A percentile compares a stretch with the other conserved stretches of the same genome.
Evolutionary conservation across 805 yeast species (phyloP).

Genomic region (Suhomyces faveliae): DNA sequence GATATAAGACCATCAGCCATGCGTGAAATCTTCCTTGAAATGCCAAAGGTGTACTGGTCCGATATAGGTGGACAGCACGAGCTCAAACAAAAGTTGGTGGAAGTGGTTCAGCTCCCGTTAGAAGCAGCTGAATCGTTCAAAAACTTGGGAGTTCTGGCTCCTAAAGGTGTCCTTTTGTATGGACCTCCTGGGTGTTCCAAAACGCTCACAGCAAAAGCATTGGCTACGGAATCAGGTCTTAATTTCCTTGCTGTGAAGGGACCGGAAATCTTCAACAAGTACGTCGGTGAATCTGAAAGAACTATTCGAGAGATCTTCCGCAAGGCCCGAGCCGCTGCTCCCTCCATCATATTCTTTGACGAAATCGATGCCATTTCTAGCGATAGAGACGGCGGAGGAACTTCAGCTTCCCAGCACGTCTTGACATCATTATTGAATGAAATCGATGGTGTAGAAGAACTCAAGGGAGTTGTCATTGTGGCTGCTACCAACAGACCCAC

Average conservation of each 20-base stretch:
- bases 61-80: constrained; percentile 96
- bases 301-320: constrained; percentile 92
- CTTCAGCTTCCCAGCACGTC: constrained; percentile 78
- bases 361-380: constrained; percentile 93
- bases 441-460: constrained; percentile 94
- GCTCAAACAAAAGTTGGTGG: constrained; percentile 75
- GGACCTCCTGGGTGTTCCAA: constrained; percentile 99
- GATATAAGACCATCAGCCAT: constrained; percentile 95
- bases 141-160: constrained; percentile 80
- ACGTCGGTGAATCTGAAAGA: constrained; percentile 92
- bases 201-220: constrained; percentile 89
- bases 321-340: constrained; percentile 92
- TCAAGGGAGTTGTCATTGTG: constrained; percentile 87
- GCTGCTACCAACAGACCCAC: constrained; percentile 98
- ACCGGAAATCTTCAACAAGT: constrained; percentile 92
- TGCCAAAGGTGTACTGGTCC: constrained; percentile 90
- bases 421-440: constrained; percentile 89
- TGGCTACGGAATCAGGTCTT: constrained; percentile 93
- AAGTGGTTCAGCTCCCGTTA: constrained; percentile 89
- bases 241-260: constrained; percentile 95
- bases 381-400: constrained; percentile 62
- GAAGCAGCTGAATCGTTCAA: constrained; percentile 76
- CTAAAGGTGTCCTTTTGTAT: constrained; percentile 87
- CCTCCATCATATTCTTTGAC: constrained; percentile 91
- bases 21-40: constrained; percentile 91